Base-by-base conservation (phyloP, 805 yeast species). In the Sungouiella blattae region DNA sequence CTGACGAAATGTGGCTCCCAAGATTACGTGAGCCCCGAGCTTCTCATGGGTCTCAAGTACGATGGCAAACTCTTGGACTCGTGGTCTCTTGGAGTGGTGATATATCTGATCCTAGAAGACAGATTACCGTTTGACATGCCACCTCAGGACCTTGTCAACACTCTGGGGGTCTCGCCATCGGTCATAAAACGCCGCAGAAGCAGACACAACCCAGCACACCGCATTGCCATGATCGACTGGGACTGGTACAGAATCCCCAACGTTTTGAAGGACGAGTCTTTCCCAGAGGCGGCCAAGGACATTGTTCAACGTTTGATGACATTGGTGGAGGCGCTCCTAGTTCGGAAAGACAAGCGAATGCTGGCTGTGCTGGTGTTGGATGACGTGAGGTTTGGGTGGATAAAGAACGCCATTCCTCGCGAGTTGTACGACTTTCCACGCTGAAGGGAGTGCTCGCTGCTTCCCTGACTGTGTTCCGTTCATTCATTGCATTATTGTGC, bases 221-320 rank as follows among this genome's bases (percentile, higher is more conserved):
- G 97, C 37, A 93, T 91, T 21, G 97, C 97, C 4, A 76, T 91
- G 53, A 80, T 87, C 24, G 93, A 86, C 42, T 93, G 98, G 98
- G 73, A 72, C 24, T 91, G 98, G 98, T 71, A 65, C 36, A 69
- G 69, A 1, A 62, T 61, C 5, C 35, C 37, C 3, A 27, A 32
- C 13, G 25, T 44, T 40, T 25, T 25, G 18, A 29, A 26, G 11
- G 41, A 44, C 36, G 20, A 16, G n/a, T 15, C 20, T 3, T 11
- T 44, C 20, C 36, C 38, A 20, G 32, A 29, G 1, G 41, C 30
- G 25, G 28, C 42, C 18, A 36, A 30, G 28, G 31, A 15, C 11
- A 43, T 44, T 18, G 36, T 47, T 9, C 21, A 11, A 14, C 24
- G 51, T 11, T 47, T 67, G 36, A 55, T 56, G 41, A 31, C 31